Base-by-base conservation (phyloP, 306 rosid genomes). In the Cotoneaster glaucophyllus region DNA sequence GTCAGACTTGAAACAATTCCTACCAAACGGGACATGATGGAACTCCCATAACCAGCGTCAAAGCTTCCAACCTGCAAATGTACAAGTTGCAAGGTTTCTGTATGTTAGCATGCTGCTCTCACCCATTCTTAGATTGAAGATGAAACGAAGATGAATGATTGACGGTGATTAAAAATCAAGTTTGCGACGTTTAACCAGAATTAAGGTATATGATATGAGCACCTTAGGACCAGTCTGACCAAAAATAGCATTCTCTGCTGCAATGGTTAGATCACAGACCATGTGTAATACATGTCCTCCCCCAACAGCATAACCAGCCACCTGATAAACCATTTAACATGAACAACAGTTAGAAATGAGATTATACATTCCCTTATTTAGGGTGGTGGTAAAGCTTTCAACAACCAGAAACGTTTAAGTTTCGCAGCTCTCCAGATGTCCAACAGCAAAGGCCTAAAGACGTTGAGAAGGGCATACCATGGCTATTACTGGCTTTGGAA, bases 191-290 rank as follows among this genome's bases (percentile, higher is more conserved):
- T 61, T n/a, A 78, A 56, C 73, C 32, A 77, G 37, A 45, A 25
- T n/a, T 2, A 68, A 41, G 75, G 32, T 8, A 69, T 3, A 39
- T 25, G 4, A 59, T 59, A 67, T 15, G 76, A 79, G 71, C 72
- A 95, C 97, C 98, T 92, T 95, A 62, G 98, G 98, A 78, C 98
- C 98, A 45, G 97, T 94, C 86, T 94, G 98, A 73, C 98, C 98
- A 78, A 94, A 92, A 56, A 92, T 83, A 32, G 96, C 96, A 85
- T 95, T 92, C 75, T 90, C 96, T 41, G 96, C 97, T 58, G 97
- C 96, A 68, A 94, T 92, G 57, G 98, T 94, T 67, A 94, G 85
- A 85, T 92, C 98, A 78, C 96, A 92, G 62, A 92, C 92, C 96
- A 94, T 92, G 71, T 87, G 97, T 45, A 90, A 68, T 66, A 94